A percentile compares a stretch with the other conserved stretches of the same genome.
These are phyloP conservation scores for Penicillium taxi DNA, from an alignment of 495 filamentous ascomycete species.

Conservation along the genomic window DNA sequence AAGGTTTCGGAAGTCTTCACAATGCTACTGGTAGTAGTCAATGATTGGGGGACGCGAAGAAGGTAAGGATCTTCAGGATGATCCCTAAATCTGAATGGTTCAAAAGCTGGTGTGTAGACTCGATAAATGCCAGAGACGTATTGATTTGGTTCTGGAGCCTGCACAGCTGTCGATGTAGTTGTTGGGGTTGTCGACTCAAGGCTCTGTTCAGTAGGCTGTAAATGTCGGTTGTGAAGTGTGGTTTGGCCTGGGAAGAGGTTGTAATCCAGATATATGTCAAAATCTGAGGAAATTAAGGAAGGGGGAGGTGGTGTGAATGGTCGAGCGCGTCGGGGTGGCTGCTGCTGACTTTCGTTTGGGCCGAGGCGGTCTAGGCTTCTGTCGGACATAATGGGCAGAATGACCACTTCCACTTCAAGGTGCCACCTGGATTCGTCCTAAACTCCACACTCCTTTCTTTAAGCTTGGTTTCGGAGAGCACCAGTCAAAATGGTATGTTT, in stretches of 20 bases:
- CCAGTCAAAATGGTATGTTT: no score
- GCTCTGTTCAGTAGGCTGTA: no score
- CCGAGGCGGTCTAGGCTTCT: constrained; percentile 13
- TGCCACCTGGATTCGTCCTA: no score
- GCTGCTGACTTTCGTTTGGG: neutral
- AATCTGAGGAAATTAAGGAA: no score
- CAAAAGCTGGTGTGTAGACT: constrained; percentile 23
- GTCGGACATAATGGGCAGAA: constrained; percentile 24
- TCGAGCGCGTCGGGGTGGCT: neutral
- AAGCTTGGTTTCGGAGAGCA: no score
- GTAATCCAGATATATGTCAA: no score
- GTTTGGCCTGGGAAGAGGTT: neutral
- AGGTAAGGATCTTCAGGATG: no score
- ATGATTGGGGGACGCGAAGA: no score
- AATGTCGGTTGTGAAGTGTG: constrained; percentile 6
- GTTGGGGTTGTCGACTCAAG: no score
- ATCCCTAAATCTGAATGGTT: constrained; percentile 1
- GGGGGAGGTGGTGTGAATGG: neutral
- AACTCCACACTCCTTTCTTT: no score
- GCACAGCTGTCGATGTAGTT: constrained; percentile 1
- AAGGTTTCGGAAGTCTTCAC: neutral
- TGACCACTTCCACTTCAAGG: constrained; percentile 3
- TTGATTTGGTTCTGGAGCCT: constrained; percentile 15
- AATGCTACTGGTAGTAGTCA: no score
- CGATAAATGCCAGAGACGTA: constrained; percentile 19